These are phyloP conservation scores for Yamadazyma triangularis DNA, from an alignment of 1,139 yeast species.

Conservation along the genomic window DNA sequence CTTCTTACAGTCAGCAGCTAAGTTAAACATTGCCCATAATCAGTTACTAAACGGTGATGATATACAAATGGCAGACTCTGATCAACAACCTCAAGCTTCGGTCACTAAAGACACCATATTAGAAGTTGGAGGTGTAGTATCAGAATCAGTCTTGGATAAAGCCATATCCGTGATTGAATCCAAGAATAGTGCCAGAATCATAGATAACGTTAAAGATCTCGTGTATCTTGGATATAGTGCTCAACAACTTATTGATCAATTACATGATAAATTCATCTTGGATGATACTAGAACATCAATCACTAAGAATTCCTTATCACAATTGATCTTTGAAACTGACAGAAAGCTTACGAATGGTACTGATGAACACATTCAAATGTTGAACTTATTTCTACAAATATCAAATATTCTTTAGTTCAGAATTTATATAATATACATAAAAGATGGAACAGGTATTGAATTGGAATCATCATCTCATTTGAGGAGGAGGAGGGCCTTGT, in stretches of 20 bases:
- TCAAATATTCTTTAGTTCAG: slow-evolving; percentile 36
- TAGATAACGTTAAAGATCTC: slow-evolving; percentile 47
- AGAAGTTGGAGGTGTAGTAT: slow-evolving; percentile 87
- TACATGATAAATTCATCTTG: slow-evolving; percentile 69
- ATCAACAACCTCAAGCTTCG: slow-evolving; percentile 13
- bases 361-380: slow-evolving; percentile 81
- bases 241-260: slow-evolving; percentile 68
- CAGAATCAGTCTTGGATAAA: slow-evolving; percentile 44
- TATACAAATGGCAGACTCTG: slow-evolving; percentile 21
- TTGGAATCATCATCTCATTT: not conserved
- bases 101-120: slow-evolving; percentile 46
- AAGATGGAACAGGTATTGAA: not conserved
- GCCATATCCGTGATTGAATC: slow-evolving; percentile 38
- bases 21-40: slow-evolving; percentile 33
- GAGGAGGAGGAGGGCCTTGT: slow-evolving; percentile 6
- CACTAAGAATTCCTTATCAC: slow-evolving; percentile 63
- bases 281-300: slow-evolving; percentile 50
- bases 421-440: not conserved
- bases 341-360: slow-evolving; percentile 76
- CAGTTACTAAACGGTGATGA: slow-evolving; percentile 9
- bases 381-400: slow-evolving; percentile 63
- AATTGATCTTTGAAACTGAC: slow-evolving; percentile 70
- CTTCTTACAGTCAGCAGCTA: slow-evolving; percentile 80
- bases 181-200: slow-evolving; percentile 34
- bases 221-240: slow-evolving; percentile 85